Base-by-base conservation (phyloP, 192 early-diverging fungal genomes). In the Paraglomus brasilianum region DNA sequence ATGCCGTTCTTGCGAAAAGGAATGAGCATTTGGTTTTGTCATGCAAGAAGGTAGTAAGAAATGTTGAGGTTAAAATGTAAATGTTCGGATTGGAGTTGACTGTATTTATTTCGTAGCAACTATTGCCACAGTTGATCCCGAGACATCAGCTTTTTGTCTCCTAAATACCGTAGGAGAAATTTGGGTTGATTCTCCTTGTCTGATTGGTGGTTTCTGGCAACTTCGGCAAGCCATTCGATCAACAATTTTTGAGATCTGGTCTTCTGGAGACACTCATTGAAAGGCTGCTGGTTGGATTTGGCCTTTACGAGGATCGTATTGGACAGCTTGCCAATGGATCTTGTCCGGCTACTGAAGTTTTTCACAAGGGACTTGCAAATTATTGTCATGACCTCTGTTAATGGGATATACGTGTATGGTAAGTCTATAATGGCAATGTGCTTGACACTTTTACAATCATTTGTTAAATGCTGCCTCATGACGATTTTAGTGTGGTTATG, bases 81-180 rank as follows among this genome's bases (percentile, higher is more conserved):
- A n/a, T 53, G 45, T 5, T n/a, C 39, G 53, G 10, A 19, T 30
- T 30, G 21, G 6, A 61, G 8, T 15, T 8, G 7, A 40, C 39
- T 65, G 17, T 59, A 59, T 72, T 66, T 22, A 53, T 55, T 21
- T 50, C 39, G 11, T 68, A 78, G 82, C 85, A 5, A 88, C 87
- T 0, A 75, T 94, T 10, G 91, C 87, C 2, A 84, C 93, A 42
- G 92, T 95, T 0, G 89, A 95, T 61, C 91, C 92, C 2, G 88
- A 92, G 47, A 91, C 91, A 63, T 86, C 84, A 13, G 85, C 87
- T 17, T 75, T 95, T 38, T 91, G 88, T 47, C 82, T 87, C 8
- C 78, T 86, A 1, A 85, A 91, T 74, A 80, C 85, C 1, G 84
- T 93, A 60, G 93, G 93, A 48, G 93, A 95, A 79, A 82, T 95